phyloP scores from a whole-genome alignment of 2,329 filamentous ascomycete genomes.

The Aureobasidium sp. region DNA sequence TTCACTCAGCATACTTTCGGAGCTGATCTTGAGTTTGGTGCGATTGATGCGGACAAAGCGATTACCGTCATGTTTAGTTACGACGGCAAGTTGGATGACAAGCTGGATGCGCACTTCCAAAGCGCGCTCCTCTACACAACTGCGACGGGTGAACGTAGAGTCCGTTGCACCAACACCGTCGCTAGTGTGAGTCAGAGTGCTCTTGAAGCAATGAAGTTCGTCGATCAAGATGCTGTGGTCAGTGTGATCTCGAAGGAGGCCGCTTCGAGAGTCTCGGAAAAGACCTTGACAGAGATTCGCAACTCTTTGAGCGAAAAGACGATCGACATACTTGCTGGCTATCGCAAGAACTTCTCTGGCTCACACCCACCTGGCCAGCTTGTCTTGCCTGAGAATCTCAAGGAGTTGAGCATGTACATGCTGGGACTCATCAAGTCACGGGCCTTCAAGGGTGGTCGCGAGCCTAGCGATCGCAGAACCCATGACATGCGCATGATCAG shows the following conservation, averaged over 20 bases:
- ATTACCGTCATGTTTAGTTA: slow-evolving; percentile 87
- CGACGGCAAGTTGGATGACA: slow-evolving; percentile 94
- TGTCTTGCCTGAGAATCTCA: slow-evolving; percentile 89
- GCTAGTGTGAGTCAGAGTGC: slow-evolving; percentile 83
- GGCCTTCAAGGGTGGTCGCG: slow-evolving; percentile 84
- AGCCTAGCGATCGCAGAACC: slow-evolving; percentile 81
- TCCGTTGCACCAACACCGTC: slow-evolving; percentile 88
- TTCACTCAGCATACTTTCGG: slow-evolving; percentile 94
- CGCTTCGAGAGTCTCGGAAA: slow-evolving; percentile 68
- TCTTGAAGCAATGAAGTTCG: slow-evolving; percentile 77
- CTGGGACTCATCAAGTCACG: slow-evolving; percentile 81
- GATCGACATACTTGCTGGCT: slow-evolving; percentile 83
- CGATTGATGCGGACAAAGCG: slow-evolving; percentile 88
- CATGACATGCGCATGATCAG: slow-evolving; percentile 88
- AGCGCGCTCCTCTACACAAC: slow-evolving; percentile 91
- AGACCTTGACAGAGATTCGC: slow-evolving; percentile 78
- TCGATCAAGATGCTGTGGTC: slow-evolving; percentile 91
- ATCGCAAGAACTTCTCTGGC: slow-evolving; percentile 85
- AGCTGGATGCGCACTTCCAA: slow-evolving; percentile 96
- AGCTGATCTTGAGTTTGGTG: slow-evolving; percentile 87
- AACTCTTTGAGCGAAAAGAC: slow-evolving; percentile 79
- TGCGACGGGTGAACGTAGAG: slow-evolving; percentile 75
- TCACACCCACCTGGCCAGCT: slow-evolving; percentile 84
- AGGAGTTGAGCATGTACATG: slow-evolving; percentile 96
- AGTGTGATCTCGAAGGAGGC: slow-evolving; percentile 88